Conservation (phyloP, 768 basidiomycete genomes). For the Serpula lacrymans region DNA sequence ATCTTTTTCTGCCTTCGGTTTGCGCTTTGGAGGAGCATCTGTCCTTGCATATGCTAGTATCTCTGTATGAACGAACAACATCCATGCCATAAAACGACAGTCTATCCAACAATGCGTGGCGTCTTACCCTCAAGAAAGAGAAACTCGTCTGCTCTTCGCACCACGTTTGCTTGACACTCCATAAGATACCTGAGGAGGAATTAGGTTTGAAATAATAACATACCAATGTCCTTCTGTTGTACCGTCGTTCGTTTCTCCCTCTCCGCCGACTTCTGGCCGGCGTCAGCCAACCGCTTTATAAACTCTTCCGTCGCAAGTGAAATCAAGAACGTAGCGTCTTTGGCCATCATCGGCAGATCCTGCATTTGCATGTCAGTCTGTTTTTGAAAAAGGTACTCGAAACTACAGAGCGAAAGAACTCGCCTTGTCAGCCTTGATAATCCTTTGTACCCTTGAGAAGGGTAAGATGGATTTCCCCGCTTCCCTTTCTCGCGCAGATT, state of each 20-base stretch:
- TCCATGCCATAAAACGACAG: background rate
- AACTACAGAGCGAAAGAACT: conserved; percentile 14
- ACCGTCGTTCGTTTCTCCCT: conserved; percentile 72
- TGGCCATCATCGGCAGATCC: conserved; percentile 75
- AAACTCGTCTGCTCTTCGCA: conserved; percentile 70
- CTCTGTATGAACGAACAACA: conserved; percentile 34
- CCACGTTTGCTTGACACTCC: conserved; percentile 59
- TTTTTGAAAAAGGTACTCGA: background rate
- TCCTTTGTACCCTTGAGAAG: conserved; percentile 74
- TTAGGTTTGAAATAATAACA: conserved; percentile 17
- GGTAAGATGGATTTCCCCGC: conserved; percentile 75
- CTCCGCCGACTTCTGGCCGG: conserved; percentile 66
- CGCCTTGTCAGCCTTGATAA: conserved; percentile 84
- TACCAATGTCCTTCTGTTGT: conserved; percentile 79
- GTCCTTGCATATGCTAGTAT: conserved; percentile 51
- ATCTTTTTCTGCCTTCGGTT: conserved; percentile 28
- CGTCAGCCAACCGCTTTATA: conserved; percentile 68
- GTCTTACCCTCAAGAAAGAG: conserved; percentile 69
- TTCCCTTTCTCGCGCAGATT: conserved; percentile 29
- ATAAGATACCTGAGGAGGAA: conserved; percentile 3
- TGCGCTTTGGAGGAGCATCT: conserved; percentile 43
- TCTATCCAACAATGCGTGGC: background rate
- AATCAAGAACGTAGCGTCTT: conserved; percentile 76
- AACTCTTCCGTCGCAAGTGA: conserved; percentile 88
- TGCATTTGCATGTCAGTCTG: conserved; percentile 21